Percentiles rank a stretch among this genome's conserved stretches.
These are phyloP conservation scores for Erigeron philadelphicus DNA, from an alignment of 140 eudicot species.

Conservation along the genomic window DNA sequence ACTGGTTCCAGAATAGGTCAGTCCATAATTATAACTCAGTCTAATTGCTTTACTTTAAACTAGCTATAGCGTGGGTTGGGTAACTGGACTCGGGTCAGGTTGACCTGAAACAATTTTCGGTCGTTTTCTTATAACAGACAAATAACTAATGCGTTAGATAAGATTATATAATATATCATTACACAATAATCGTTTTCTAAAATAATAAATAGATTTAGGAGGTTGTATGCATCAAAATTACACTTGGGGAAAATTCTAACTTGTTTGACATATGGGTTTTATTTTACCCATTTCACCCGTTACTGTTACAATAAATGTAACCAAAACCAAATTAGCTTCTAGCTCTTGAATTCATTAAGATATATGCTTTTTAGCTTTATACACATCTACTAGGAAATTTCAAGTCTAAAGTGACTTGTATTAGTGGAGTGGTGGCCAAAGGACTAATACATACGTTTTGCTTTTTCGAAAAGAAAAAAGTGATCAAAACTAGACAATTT, in stretches of 20 bases:
- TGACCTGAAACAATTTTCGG: not conserved
- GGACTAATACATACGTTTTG: not conserved
- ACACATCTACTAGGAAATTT: not conserved
- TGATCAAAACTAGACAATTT: conserved; percentile 15
- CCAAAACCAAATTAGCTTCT: not conserved
- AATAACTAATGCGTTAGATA: not conserved
- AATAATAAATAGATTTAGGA: not conserved
- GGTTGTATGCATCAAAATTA: not conserved
- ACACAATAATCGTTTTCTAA: not conserved
- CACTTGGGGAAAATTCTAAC: not conserved
- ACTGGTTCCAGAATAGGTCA: conserved; percentile 46
- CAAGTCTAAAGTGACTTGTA: conserved; percentile 17
- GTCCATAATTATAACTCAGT: conserved; percentile 20
- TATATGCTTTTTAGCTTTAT: not conserved
- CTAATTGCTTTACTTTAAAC: not conserved
- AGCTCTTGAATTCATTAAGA: not conserved
- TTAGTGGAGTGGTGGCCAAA: not conserved
- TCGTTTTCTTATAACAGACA: not conserved
- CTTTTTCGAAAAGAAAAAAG: not conserved
- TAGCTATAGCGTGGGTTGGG: not conserved
- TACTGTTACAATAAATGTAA: not conserved
- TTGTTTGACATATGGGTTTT: not conserved
- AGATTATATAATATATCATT: not conserved
- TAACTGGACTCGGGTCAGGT: not conserved
- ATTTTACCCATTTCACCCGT: not conserved